A percentile compares a stretch with the other conserved stretches of the same genome.
Conservation (phyloP, 345 rosid genomes). For the Sisymbrium irio region DNA sequence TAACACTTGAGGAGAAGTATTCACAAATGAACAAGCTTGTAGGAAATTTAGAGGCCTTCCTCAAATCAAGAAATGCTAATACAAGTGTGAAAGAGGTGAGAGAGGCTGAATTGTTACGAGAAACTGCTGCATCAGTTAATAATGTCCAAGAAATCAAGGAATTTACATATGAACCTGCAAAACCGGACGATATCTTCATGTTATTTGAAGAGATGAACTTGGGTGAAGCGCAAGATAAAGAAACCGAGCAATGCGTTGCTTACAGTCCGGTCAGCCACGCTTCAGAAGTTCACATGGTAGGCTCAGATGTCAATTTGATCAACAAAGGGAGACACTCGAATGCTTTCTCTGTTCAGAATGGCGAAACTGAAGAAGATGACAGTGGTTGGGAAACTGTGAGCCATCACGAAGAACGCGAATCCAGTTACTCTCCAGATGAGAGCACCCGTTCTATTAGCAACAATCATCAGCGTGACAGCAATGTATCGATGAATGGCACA, state of each 20-base stretch:
- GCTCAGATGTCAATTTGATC: conserved; percentile 48
- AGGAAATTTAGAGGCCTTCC: conserved; percentile 55
- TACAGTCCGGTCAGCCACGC: conserved; percentile 45
- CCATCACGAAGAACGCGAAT: conserved; percentile 76
- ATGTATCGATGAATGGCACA: conserved; percentile 52
- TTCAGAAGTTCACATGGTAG: conserved; percentile 43
- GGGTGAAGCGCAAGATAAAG: conserved; percentile 36
- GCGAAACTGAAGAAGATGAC: conserved; percentile 65
- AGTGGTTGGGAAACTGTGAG: conserved; percentile 98
- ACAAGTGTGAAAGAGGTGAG: conserved; percentile 31
- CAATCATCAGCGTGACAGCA: conserved; percentile 42
- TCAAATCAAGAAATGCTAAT: conserved; percentile 39
- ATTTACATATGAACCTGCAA: conserved; percentile 59
- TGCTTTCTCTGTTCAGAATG: conserved; percentile 40
- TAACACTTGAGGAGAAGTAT: conserved; percentile 44
- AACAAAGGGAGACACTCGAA: conserved; percentile 39
- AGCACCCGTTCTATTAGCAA: conserved; percentile 53
- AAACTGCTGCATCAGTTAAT: conserved; percentile 54
- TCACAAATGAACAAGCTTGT: conserved; percentile 55
- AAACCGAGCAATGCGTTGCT: conserved; percentile 28
- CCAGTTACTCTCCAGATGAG: conserved; percentile 67
- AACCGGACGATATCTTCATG: conserved; percentile 61
- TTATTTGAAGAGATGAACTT: conserved; percentile 61
- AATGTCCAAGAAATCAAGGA: conserved; percentile 53
- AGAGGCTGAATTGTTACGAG: conserved; percentile 43